Base-by-base conservation (phyloP, 2,329 filamentous ascomycete species). In the Arachnopeziza araneosa region DNA sequence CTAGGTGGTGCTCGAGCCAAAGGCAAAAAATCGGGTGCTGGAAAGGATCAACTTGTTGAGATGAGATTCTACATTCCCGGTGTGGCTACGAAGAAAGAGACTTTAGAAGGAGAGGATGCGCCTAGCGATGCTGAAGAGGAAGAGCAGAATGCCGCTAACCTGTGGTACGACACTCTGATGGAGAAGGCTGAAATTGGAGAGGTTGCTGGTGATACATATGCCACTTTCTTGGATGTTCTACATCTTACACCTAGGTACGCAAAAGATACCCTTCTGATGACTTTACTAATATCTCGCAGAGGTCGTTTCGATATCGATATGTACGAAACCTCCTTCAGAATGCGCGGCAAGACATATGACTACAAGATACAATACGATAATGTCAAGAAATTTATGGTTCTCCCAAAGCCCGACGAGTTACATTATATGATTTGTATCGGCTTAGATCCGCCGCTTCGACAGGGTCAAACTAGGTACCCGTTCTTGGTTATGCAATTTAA, bases 401-500 rank as follows among this genome's bases (percentile, higher is more conserved):
- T 99, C 6, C 95, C 95, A 54, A 99, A 99, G 78, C 95, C 95
- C n/a, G 95, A 99, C 74, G 95, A 99, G 67, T 85, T 95, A 69
- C 95, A 99, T 74, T 93, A 90, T 67, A 89, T 99, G 79, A 91
- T 99, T 66, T 93, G 91, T 64, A 88, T 99, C 66, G 95, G 96
- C 57, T 81, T 99, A 44, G 95, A 99, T 71, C 95, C 95, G 24
- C 95, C 95, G 44, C 83, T 99, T 64, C 89, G 96, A 64, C 95
- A 99, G 78, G 95, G 95, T 69, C 95, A 99, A 78, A 99, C 95
- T 12, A 85, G 95, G 70, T 99, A 99, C 74, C 95, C 95, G 9
- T 99, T 99, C 79, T 82, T 99, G 65, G 95, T 99, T 57, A 99
- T 99, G 93, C 95, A 99, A 72, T 91, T 97, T 75, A 98, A 98